Base-by-base conservation (phyloP, 2,329 filamentous ascomycete species). In the Talaromyces sp. region DNA sequence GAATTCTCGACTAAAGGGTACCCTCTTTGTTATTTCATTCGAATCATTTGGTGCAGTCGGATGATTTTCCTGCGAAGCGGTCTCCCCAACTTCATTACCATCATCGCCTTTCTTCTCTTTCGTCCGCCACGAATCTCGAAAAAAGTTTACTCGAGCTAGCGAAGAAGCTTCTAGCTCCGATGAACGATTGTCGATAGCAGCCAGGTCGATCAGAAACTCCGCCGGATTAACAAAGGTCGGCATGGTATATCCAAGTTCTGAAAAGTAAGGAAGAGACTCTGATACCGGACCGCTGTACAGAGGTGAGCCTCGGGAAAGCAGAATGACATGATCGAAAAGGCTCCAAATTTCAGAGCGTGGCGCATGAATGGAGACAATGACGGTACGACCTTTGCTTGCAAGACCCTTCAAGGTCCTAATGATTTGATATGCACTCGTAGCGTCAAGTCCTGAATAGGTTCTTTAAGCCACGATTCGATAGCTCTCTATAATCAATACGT, bases 331-430 rank as follows among this genome's bases (percentile, higher is more conserved):
- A 73, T 93, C 90, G 71, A 93, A 91, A 16, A 92, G 82, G 37
- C 86, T 84, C 90, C 90, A 93, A 14, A 93, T 93, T 73, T 93
- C 90, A 0, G 89, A 92, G 22, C 90, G 83, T 22, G 90, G 90
- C 68, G 92, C 89, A 73, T 93, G 90, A 41, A 93, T 90, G 0
- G 89, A 92, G 0, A 88, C 88, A 14, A 93, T 85, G 63, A 93
- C 82, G 0, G 89, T 93, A 27, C 90, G 81, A 0, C 89, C 90
- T 72, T 89, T 89, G 41, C 81, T 81, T 0, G 90, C 88, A 2
- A 93, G 80, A 8, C 79, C 81, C 71, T 92, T 91, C 9, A 93
- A 76, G 0, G 89, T 92, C 37, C 87, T 82, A 0, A 93, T 82
- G 0, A 93, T 83, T 69, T 92, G 90, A 69, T 87, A 91, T 0